Evolutionary conservation across 176 grass and related monocot genomes (phyloP), one percentile per base, ranked within the genome.

Genomic region (Tuctoria greenei): DNA sequence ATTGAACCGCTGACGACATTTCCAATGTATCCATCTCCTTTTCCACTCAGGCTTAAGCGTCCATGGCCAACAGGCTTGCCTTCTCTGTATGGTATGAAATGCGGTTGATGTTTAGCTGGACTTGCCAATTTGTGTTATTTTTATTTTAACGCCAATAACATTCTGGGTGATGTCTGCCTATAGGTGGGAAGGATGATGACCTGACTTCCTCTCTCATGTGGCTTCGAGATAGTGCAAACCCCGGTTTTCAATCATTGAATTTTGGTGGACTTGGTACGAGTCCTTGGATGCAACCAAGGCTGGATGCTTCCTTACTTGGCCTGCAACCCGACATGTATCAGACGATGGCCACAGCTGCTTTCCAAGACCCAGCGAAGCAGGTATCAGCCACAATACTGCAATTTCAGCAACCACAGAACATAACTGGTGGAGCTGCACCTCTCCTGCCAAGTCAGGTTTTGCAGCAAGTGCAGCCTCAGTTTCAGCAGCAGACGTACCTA

Each of bases 1-100:
- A 99, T 99, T 80, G 96, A 99, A 56, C 96, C 95, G 45, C 79
- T 98, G 55, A 98, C 95, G 76, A 98, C 95, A 81, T 98, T 98
- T 73, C 95, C 95, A 42, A 98, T 98, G 88, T 98, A 98, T 51
- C 89, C 91, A 61, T 88, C 91, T 78, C 95, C 91, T 67, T 98
- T 98, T 84, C 89, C 86, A 7, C 91, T 98, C 39, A 93, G 94
- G 66, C 88, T 99, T 64, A 99, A 99, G 88, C 95, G 91, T 49
- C 95, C 91, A n/a, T 99, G 95, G 95, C 95, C 95, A 57, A 83
- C 87, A 50, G 91, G 89, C 78, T 80, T 99, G 71, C 95, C 96
- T 74, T 95, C 89, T 66, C 79, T 95, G 18, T 74, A 88, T 73
- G 91, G 91, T 97, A 90, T 7, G 67, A 31, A n/a, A 42, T 52